These are phyloP conservation scores for Stachybotrys elegans DNA, from an alignment of 2,329 filamentous ascomycete species.

Conservation along the genomic window DNA sequence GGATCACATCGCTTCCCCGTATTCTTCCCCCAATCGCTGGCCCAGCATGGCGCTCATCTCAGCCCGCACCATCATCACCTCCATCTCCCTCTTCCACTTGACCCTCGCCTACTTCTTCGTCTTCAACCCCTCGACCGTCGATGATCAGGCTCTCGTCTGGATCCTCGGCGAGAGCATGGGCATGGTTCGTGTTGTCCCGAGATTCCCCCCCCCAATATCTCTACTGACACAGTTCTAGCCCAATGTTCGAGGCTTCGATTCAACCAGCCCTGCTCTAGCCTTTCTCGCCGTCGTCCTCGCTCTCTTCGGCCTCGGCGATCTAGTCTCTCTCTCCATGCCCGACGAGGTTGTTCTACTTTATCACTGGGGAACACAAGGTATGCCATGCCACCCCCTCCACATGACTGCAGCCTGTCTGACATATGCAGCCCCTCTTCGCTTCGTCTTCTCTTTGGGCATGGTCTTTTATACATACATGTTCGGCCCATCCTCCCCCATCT, in stretches of 20 bases:
- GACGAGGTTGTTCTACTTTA: constrained; percentile 59
- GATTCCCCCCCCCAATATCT: not conserved
- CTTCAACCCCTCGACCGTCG: constrained; percentile 63
- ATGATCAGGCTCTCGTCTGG: constrained; percentile 75
- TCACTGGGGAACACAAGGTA: constrained; percentile 63
- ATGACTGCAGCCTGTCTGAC: constrained; percentile 14
- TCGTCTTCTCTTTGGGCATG: constrained; percentile 56
- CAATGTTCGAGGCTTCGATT: constrained; percentile 61
- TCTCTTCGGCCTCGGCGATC: constrained; percentile 55
- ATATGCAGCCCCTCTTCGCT: constrained; percentile 55
- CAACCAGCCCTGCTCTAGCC: constrained; percentile 64
- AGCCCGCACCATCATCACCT: constrained; percentile 73
- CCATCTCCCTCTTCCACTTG: constrained; percentile 77
- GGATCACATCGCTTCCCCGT: not conserved
- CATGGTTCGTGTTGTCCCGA: constrained; percentile 57
- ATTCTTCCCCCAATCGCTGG: not conserved
- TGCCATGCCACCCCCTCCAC: constrained; percentile 39
- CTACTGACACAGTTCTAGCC: constrained; percentile 12
- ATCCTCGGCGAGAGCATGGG: constrained; percentile 80
- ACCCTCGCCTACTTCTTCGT: constrained; percentile 81
- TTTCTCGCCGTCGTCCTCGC: constrained; percentile 66
- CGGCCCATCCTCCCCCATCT: constrained; percentile 45
- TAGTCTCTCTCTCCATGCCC: constrained; percentile 62
- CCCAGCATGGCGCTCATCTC: constrained; percentile 82
- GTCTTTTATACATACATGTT: constrained; percentile 63